Evolutionary conservation across 169 alveolate genomes (phyloP), one percentile per base, ranked within the genome.

Genomic region (Plasmodium knowlesi): DNA sequence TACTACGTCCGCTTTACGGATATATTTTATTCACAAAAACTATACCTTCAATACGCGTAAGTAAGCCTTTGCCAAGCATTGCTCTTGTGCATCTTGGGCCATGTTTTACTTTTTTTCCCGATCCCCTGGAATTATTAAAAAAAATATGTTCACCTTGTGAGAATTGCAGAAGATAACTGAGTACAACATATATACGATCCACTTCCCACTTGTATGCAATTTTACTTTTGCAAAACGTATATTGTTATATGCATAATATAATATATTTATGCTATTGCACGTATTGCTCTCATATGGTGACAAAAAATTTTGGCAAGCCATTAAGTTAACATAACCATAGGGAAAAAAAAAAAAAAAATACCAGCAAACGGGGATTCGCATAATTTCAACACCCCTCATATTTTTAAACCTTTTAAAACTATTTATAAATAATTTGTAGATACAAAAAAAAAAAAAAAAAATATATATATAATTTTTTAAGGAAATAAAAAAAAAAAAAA

Each of bases 141-240:
- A 67, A 67, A 6, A 67, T n/a, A 32, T 25, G 1, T 67, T 67
- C n/a, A 28, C 76, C n/a, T 67, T 67, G 37, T 67, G 37, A 67
- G 37, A 67, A 67, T 67, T 67, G 76, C 76, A 67, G 37, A 67
- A 67, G 76, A 67, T 67, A 67, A 67, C 37, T 67, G 39, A 67
- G 6, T 67, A 67, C 30, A 67, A 19, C 76, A 1, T 28, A 67
- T 67, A 22, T 16, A 3, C 39, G 76, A 67, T 67, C 14, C 76
- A 46, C 76, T 28, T 28, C 76, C 3, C 76, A n/a, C 37, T n/a
- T n/a, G n/a, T 67, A 67, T 67, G 37, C 37, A 67, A 28, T 67
- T 67, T 67, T 67, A 9, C 25, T 22, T 67, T 67, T 25, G 30
- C 61, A 50, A 50, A 50, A 50, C 61, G 54, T 12, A 50, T 50